Percentiles rank a stretch among this genome's conserved stretches.
Conservation (phyloP, 1,139 yeast genomes). For the Arxiozyma slooffiae region DNA sequence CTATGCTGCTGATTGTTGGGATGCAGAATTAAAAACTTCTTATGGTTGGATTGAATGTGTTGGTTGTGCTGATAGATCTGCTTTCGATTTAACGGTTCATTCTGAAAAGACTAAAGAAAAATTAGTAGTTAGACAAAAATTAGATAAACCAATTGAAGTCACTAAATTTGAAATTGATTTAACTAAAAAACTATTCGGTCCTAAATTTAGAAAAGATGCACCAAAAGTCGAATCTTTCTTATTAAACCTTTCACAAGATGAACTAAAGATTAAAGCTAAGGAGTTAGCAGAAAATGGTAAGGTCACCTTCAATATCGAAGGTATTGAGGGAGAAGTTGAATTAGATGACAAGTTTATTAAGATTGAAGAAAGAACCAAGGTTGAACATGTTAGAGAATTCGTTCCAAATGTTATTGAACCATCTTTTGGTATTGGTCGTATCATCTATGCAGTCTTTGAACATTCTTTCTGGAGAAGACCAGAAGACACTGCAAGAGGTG, state of each 20-base stretch:
- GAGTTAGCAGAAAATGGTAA: conserved; percentile 56
- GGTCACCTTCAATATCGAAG: conserved; percentile 54
- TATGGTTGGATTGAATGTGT: conserved; percentile 99
- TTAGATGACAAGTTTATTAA: conserved; percentile 60
- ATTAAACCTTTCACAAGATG: conserved; percentile 68
- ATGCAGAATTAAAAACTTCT: conserved; percentile 90
- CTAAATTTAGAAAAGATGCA: conserved; percentile 93
- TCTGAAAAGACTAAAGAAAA: conserved; percentile 91
- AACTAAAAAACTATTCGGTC: conserved; percentile 94
- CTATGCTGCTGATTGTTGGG: conserved; percentile 99
- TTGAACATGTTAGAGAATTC: conserved; percentile 88
- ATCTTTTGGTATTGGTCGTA: conserved; percentile 98
- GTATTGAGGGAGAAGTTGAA: conserved; percentile 55
- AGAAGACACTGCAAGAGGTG: conserved; percentile 84
- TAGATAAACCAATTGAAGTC: conserved; percentile 73
- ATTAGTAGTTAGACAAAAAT: conserved; percentile 83
- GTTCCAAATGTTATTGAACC: conserved; percentile 98
- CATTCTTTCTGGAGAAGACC: conserved; percentile 94
- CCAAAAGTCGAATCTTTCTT: conserved; percentile 82
- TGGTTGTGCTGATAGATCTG: conserved; percentile 99
- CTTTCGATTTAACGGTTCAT: conserved; percentile 93
- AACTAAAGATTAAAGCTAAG: conserved; percentile 64
- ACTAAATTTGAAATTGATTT: conserved; percentile 77
- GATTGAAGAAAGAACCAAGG: conserved; percentile 68
- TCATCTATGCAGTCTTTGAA: conserved; percentile 84